Base-by-base conservation (phyloP, 495 filamentous ascomycete species). In the Sordaria brevicollis region DNA sequence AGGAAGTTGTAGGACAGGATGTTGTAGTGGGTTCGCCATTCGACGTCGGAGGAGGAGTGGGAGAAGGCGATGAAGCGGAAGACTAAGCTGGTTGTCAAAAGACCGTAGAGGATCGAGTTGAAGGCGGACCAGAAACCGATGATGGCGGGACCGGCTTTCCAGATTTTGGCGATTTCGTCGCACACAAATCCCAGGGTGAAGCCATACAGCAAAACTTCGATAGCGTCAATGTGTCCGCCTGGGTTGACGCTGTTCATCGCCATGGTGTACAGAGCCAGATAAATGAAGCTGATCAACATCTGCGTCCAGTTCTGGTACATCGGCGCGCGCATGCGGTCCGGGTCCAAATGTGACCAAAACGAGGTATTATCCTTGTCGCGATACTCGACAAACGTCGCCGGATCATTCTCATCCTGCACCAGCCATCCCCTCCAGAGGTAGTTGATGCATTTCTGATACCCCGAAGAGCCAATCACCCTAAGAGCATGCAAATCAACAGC, bases 361-460 rank as follows among this genome's bases (percentile, higher is more conserved):
- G 81, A 82, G 3, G 87, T 88, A 74, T 93, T 90, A 57, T 86
- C 89, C 74, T 91, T 91, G 17, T 91, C 81, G 74, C 87, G 86
- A 81, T 96, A 99, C 73, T 91, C 88, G 33, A 97, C 86, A 74
- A 98, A 99, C 31, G 87, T 89, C 13, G 89, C 87, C 5, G 94
- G 92, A 74, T 98, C 93, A 43, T 91, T 86, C 68, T 96, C 91
- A 71, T 98, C 92, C 76, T 98, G 95, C 11, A 94, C 87, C n/a
- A 97, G 85, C 95, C 95, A 99, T 43, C 95, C 95, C 69, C 86
- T 87, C 95, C 95, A 99, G 65, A 99, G 89, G 74, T 92, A 94
- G 62, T 83, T 86, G 75, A 97, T 92, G 76, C 94, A 97, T 74
- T 84, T 95, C 75, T 99, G 95, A 75, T 97, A 99, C n/a, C 94